phyloP scores from a whole-genome alignment of 2,329 filamentous ascomycete genomes.

The Rhytidhysteron rufulum region DNA sequence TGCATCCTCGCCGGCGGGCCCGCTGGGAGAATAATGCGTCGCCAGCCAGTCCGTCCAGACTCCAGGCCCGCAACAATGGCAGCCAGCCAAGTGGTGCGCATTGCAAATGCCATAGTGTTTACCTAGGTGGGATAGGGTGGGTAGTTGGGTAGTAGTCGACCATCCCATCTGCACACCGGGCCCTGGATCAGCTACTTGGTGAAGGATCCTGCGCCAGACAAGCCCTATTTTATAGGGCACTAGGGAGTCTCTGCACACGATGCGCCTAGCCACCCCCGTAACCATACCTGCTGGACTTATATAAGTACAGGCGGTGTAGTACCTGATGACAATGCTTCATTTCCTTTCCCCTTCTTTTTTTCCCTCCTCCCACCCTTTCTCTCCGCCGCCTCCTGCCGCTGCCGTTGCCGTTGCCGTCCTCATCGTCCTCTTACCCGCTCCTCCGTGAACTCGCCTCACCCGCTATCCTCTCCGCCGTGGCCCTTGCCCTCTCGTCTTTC shows the following conservation, averaged over 20 bases:
- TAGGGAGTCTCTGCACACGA: not conserved
- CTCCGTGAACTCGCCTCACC: not conserved
- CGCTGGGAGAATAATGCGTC: no score
- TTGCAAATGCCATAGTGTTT: no score
- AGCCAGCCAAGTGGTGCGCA: no score
- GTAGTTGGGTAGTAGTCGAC: not conserved
- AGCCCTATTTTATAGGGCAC: not conserved
- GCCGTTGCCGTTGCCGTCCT: not conserved
- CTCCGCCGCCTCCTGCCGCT: not conserved
- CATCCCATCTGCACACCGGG: not conserved
- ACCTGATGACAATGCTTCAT: conserved; percentile 1
- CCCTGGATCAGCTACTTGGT: not conserved
- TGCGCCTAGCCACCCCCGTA: not conserved
- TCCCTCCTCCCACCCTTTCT: not conserved
- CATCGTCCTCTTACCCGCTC: not conserved
- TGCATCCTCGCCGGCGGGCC: no score
- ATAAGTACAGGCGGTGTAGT: conserved; percentile 4
- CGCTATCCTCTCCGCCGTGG: not conserved
- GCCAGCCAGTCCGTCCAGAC: no score
- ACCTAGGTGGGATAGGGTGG: not conserved
- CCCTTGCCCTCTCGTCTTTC: not conserved
- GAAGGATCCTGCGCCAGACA: not conserved
- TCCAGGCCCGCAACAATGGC: no score
- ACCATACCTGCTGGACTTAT: conserved; percentile 1
- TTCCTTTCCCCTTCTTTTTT: conserved; percentile 1